Conservation (phyloP, 768 basidiomycete genomes). For the Cantharellus anzutake region DNA sequence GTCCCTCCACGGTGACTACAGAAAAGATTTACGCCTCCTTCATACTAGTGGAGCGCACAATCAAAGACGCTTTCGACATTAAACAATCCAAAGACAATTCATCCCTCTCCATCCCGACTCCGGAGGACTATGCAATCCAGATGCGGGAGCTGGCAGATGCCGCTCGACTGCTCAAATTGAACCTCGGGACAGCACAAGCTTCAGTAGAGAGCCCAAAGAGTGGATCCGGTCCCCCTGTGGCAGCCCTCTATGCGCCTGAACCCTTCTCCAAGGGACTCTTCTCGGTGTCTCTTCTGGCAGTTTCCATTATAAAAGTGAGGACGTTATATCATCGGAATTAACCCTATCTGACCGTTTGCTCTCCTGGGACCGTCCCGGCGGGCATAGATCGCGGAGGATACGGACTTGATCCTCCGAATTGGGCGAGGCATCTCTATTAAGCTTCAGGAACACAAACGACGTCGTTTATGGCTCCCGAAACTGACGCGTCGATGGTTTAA, state of each 20-base stretch:
- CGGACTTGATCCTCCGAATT: background rate
- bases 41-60: background rate
- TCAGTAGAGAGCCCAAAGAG: background rate
- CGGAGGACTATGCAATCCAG: background rate
- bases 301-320: background rate
- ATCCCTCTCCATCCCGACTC: background rate
- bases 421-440: background rate
- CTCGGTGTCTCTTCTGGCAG: background rate
- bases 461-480: background rate
- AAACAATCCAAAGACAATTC: background rate
- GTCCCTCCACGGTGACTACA: background rate
- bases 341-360: background rate
- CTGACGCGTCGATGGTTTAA: background rate
- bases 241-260: background rate
- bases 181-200: background rate
- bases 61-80: background rate
- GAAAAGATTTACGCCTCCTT: background rate
- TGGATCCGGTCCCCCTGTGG: background rate
- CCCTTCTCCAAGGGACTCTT: background rate
- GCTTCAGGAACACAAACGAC: background rate
- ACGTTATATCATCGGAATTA: background rate
- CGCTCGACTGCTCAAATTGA: background rate
- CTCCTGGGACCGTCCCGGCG: background rate
- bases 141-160: background rate
- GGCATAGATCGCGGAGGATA: background rate